Evolutionary conservation across 495 filamentous ascomycete species (phyloP).

Genomic region (Hypoxylon fragiforme): DNA sequence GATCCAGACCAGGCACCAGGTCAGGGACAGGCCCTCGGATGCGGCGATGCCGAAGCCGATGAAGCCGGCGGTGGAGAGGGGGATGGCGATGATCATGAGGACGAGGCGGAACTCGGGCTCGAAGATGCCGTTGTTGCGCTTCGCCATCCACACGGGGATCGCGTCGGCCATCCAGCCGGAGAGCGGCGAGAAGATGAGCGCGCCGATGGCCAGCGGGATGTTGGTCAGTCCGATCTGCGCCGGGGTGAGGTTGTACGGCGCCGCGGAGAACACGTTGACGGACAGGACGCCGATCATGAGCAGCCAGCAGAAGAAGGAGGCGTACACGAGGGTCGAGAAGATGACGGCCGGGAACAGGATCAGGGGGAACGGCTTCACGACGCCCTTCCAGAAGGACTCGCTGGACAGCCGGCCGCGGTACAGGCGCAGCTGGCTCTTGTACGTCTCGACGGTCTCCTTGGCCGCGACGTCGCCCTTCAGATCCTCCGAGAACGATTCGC

Average conservation of each 20-base stretch:
- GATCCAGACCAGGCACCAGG: conserved; percentile 32
- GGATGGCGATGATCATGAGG: conserved; percentile 46
- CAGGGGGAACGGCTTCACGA: conserved; percentile 45
- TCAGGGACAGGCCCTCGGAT: conserved; percentile 11
- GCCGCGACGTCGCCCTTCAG: conserved; percentile 12
- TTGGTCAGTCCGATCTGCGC: conserved; percentile 62
- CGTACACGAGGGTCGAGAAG: conserved; percentile 48
- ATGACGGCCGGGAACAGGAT: conserved; percentile 48
- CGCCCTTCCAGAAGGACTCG: conserved; percentile 31
- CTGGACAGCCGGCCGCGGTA: conserved; percentile 31
- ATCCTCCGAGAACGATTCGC: conserved; percentile 18
- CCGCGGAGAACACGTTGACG: conserved; percentile 63
- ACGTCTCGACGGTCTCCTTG: conserved; percentile 31
- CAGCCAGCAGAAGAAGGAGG: conserved; percentile 54
- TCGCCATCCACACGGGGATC: conserved; percentile 50
- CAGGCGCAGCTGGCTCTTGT: conserved; percentile 34
- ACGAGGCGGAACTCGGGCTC: conserved; percentile 60
- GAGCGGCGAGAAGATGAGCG: conserved; percentile 47
- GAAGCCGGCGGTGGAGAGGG: conserved; percentile 44
- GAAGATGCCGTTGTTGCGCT: conserved; percentile 53
- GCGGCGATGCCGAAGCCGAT: conserved; percentile 40
- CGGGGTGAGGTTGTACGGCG: conserved; percentile 64
- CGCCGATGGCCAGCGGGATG: conserved; percentile 50
- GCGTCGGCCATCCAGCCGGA: conserved; percentile 51
- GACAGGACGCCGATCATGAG: conserved; percentile 68